Evolutionary conservation across 140 eudicot species (phyloP).

Genomic region (Erigeron philadelphicus): DNA sequence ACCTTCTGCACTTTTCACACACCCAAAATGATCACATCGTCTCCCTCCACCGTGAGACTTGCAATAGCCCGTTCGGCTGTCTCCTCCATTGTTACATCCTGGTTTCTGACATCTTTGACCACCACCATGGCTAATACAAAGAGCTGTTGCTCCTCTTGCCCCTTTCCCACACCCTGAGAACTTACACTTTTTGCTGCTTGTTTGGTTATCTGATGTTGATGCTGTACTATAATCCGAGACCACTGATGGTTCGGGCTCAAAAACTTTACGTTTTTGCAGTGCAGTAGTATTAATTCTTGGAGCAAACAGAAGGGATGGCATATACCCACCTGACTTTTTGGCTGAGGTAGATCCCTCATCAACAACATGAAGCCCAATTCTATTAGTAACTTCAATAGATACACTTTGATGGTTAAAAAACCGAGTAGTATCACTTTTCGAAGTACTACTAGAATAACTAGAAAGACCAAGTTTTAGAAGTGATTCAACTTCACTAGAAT

Average conservation of each 20-base stretch:
- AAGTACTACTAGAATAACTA: conserved; percentile 24
- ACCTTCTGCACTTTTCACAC: conserved; percentile 67
- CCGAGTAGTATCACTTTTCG: conserved; percentile 25
- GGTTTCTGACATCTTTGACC: conserved; percentile 7
- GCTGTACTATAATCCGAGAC: conserved; percentile 41
- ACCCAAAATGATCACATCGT: background rate
- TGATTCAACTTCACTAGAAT: conserved; percentile 40
- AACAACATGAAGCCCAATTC: conserved; percentile 25
- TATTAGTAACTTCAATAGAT: conserved; percentile 21
- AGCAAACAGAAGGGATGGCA: conserved; percentile 66
- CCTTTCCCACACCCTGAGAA: conserved; percentile 38
- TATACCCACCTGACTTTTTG: conserved; percentile 69
- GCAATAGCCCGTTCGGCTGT: background rate
- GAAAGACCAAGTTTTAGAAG: conserved; percentile 52
- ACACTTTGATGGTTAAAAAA: conserved; percentile 27
- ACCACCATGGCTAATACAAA: conserved; percentile 12
- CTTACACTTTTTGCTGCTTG: conserved; percentile 44
- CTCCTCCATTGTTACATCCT: background rate
- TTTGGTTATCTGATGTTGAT: conserved; percentile 37
- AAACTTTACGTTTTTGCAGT: conserved; percentile 22
- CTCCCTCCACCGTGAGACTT: conserved; percentile 7
- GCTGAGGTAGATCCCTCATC: conserved; percentile 85
- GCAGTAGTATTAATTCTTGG: conserved; percentile 39
- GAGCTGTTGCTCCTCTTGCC: conserved; percentile 11
- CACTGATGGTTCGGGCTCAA: conserved; percentile 46